Evolutionary conservation across 1,284 basidiomycete genomes (phyloP).

Genomic region (Fomitopsis betulina): DNA sequence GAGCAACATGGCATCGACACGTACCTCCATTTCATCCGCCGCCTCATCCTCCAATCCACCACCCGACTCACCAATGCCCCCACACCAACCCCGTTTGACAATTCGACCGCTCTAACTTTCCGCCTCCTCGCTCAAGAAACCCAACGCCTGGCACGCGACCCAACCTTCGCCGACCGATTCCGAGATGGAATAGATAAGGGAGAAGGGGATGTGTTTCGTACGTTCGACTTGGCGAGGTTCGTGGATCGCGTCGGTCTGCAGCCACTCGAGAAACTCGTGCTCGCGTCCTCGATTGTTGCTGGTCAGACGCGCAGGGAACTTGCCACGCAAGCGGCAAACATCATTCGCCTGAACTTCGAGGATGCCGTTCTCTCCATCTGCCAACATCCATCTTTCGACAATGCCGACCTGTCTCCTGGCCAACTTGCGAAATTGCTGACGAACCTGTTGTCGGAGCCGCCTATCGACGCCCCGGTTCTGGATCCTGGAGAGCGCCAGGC

Average conservation of each 20-base stretch:
- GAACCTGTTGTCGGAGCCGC: constrained; percentile 69
- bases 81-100: constrained; percentile 58
- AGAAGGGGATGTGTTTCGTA: constrained; percentile 73
- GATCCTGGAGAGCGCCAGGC: constrained; percentile 69
- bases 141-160: constrained; percentile 81
- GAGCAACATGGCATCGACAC: constrained; percentile 94
- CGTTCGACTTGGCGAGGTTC: constrained; percentile 78
- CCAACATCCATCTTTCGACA: constrained; percentile 74
- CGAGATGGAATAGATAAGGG: constrained; percentile 83
- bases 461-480: constrained; percentile 60
- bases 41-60: constrained; percentile 85
- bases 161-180: constrained; percentile 81
- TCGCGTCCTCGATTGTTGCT: constrained; percentile 70
- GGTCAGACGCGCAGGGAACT: constrained; percentile 70
- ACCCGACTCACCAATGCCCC: constrained; percentile 54
- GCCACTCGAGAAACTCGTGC: constrained; percentile 74
- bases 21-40: constrained; percentile 92
- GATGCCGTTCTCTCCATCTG: constrained; percentile 68
- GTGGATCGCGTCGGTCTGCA: constrained; percentile 71
- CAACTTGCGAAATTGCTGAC: constrained; percentile 77
- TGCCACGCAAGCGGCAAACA: constrained; percentile 56
- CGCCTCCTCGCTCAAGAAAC: constrained; percentile 83
- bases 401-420: constrained; percentile 68
- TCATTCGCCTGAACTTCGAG: constrained; percentile 74
- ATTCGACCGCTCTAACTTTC: constrained; percentile 71